These are phyloP conservation scores for Trichosporon asahii DNA, from an alignment of 1,284 basidiomycete species.

Conservation along the genomic window DNA sequence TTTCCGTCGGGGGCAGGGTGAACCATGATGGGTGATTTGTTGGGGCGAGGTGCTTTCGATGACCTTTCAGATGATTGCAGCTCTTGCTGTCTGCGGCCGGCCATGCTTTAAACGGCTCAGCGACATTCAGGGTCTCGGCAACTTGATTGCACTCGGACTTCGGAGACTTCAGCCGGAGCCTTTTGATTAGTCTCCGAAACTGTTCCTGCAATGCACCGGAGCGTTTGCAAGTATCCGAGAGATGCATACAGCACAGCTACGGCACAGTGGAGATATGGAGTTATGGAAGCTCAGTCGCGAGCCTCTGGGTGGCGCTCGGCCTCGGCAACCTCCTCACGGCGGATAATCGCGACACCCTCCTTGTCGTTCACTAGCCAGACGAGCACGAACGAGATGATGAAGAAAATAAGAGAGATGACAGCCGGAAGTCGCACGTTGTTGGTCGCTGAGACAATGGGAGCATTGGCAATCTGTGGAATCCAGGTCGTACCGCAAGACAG, in stretches of 20 bases:
- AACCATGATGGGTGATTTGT: background rate
- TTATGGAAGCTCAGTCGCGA: background rate
- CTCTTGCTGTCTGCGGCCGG: no score
- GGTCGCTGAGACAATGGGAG: conserved; percentile 14
- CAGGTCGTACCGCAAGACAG: conserved; percentile 12
- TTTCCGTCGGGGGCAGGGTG: background rate
- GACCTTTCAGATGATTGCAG: background rate
- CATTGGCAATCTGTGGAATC: conserved; percentile 17
- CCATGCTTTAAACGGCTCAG: background rate
- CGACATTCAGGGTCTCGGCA: background rate
- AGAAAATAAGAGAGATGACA: background rate
- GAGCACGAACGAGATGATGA: background rate
- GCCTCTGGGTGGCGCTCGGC: background rate
- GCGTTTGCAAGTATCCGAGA: background rate
- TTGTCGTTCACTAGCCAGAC: background rate
- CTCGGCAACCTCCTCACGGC: background rate
- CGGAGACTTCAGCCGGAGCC: background rate
- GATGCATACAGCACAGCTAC: background rate
- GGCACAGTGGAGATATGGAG: background rate
- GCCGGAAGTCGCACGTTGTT: conserved; percentile 16
- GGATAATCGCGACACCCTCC: background rate
- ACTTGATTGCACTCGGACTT: background rate
- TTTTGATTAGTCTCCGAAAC: background rate
- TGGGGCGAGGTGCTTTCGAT: background rate
- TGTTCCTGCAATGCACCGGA: no score